Evolutionary conservation across 805 yeast species (phyloP), one percentile per base, ranked within the genome.

Genomic region (Teunomyces cretensis): DNA sequence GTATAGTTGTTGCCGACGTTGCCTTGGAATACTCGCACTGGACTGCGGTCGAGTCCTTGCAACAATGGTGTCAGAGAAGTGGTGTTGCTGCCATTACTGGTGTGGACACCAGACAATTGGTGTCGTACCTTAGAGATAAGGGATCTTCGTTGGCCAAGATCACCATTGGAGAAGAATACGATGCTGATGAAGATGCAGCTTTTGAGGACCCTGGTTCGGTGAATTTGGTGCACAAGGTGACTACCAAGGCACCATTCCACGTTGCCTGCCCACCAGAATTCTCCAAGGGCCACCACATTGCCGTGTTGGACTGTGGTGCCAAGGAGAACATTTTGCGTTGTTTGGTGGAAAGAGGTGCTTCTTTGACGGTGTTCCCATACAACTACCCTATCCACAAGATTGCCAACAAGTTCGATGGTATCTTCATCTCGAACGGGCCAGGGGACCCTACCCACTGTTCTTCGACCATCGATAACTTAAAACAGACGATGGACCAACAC

Each of bases 1-100:
- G 98, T 56, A 89, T 94, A 48, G 96, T 94, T 40, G 99, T 94
- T 22, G 87, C 96, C 35, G 97, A 94, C 62, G 96, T 81, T 44
- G 98, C 99, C 16, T 79, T 91, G 78, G 80, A 90, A 64, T 89
- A 92, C 69, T 88, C 97, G n/a, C 99, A 94, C 67, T 94, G 99
- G 99, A 91, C 98, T 30, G 99, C 99, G 3, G 96, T 94, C 28
- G 98, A 94, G 73, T 85, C 96, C 14, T 78, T 94, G 47, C 86
- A 88, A 48, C 88, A 87, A 57, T 94, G 98, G 99, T 94, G 99
- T 74, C 81, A 87, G 69, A 84, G 96, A 63, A 95, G 90, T 57
- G 96, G 96, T 35, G 94, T 95, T 45, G 95, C 98, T 45, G 77
- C 97, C 38, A 86, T 94, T 58, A 82, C 97, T 35, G 99, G 97